Conservation (phyloP, 2,329 filamentous ascomycete species). For the Camillea tinctor region DNA sequence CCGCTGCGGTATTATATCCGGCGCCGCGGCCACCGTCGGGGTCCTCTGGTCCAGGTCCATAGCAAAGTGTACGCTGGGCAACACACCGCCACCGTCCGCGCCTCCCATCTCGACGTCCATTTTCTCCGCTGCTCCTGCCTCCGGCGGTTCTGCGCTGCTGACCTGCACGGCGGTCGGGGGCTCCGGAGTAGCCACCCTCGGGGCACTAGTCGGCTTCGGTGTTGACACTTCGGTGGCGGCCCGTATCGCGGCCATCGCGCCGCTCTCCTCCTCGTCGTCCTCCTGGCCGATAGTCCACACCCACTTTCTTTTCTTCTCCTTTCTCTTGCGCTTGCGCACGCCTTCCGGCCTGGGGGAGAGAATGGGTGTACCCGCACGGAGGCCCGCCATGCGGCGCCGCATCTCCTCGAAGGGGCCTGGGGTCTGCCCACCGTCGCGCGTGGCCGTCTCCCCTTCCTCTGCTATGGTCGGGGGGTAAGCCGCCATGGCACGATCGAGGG, state of each 20-base stretch:
- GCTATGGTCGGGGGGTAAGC: constrained; percentile 15
- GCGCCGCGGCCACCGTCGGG: constrained; percentile 32
- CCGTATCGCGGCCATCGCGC: constrained; percentile 41
- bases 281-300: constrained; percentile 64
- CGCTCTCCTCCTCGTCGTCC: constrained; percentile 40
- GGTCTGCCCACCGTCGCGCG: constrained; percentile 60
- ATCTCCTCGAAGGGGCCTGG: constrained; percentile 64
- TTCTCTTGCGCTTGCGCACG: constrained; percentile 52
- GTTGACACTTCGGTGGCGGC: constrained; percentile 28
- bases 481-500: constrained; percentile 48
- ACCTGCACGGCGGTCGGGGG: constrained; percentile 23
- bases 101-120: constrained; percentile 50
- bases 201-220: constrained; percentile 12
- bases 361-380: constrained; percentile 42
- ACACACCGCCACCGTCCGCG: too few relatives aligned
- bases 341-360: constrained; percentile 41
- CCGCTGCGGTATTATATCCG: constrained; percentile 3
- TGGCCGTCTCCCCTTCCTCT: constrained; percentile 40
- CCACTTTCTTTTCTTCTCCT: constrained; percentile 63
- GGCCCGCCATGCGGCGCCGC: constrained; percentile 54
- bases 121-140: constrained; percentile 19
- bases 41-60: constrained; percentile 39
- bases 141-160: constrained; percentile 39
- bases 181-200: constrained; percentile 17
- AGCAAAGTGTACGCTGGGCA: constrained; percentile 26